Conservation (phyloP, 2,329 filamentous ascomycete species). For the Anthostomella pinea region DNA sequence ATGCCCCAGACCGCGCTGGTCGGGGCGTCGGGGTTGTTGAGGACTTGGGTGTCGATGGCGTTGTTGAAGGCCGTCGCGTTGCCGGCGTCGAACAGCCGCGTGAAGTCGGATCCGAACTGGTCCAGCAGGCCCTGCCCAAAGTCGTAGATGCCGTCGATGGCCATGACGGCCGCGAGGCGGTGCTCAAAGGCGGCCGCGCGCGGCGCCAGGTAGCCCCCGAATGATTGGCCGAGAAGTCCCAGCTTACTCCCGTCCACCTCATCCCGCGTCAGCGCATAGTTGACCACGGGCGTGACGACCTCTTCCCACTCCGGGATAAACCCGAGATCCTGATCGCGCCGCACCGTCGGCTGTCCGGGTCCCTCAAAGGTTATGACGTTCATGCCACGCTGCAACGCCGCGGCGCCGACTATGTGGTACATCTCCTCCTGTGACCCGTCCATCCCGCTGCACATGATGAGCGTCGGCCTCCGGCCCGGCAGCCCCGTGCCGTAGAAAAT, state of each 20-base stretch:
- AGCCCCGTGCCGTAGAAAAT: conserved; percentile 17
- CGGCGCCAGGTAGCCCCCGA: conserved; percentile 18
- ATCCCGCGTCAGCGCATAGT: conserved; percentile 13
- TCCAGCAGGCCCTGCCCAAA: conserved; percentile 7
- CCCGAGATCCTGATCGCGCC: conserved; percentile 17
- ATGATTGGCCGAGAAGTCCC: conserved; percentile 13
- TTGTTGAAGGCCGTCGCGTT: conserved; percentile 16
- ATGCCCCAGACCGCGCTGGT: conserved; percentile 29
- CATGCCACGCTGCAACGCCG: conserved; percentile 25
- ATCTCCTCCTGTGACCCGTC: conserved; percentile 38
- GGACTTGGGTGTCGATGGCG: conserved; percentile 1
- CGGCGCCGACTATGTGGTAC: conserved; percentile 29
- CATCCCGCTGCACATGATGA: conserved; percentile 35
- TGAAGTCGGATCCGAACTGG: conserved; percentile 16
- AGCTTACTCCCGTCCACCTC: conserved; percentile 15
- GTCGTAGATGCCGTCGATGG: conserved; percentile 17
- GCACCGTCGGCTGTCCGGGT: conserved; percentile 16
- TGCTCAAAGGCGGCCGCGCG: conserved; percentile 29
- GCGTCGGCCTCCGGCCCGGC: conserved; percentile 25
- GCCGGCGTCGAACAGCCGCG: conserved; percentile 14
- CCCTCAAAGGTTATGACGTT: conserved; percentile 28
- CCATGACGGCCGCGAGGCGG: conserved; percentile 19
- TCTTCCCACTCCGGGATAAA: conserved; percentile 21
- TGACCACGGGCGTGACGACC: conserved; percentile 17
- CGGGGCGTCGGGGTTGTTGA: conserved; percentile 5